Percentiles rank a stretch among this genome's conserved stretches.
Conservation (phyloP, 2,329 filamentous ascomycete genomes). For the Orbilia oligospora region DNA sequence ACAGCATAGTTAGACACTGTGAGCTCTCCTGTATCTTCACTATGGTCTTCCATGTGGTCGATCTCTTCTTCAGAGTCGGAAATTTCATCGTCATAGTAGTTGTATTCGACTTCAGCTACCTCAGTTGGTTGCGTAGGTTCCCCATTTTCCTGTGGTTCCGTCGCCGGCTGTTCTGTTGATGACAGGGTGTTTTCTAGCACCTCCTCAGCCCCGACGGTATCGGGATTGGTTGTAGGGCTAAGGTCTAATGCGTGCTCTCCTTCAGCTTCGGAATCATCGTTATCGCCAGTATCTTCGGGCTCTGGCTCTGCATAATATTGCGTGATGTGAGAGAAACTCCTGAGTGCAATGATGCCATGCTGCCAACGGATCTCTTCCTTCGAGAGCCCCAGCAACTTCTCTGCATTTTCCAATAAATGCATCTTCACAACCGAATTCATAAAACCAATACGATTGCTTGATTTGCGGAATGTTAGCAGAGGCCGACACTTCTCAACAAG, state of each 20-base stretch:
- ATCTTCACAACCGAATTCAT: slow-evolving; percentile 67
- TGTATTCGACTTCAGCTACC: slow-evolving; percentile 1
- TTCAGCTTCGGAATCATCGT: not conserved
- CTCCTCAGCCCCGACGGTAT: not conserved
- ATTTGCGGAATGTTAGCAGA: slow-evolving; percentile 64
- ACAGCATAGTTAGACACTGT: slow-evolving; percentile 67
- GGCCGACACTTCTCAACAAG: slow-evolving; percentile 68
- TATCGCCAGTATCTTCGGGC: slow-evolving; percentile 4
- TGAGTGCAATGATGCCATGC: slow-evolving; percentile 68
- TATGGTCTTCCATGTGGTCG: slow-evolving; percentile 23
- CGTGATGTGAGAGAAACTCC: slow-evolving; percentile 67
- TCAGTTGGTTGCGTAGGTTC: not conserved
- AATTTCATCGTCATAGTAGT: slow-evolving; percentile 61
- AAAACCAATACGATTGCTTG: slow-evolving; percentile 64
- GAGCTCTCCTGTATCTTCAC: slow-evolving; percentile 52
- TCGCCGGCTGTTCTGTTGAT: slow-evolving; percentile 20
- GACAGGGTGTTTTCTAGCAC: not conserved
- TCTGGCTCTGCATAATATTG: slow-evolving; percentile 64
- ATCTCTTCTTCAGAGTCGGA: slow-evolving; percentile 65
- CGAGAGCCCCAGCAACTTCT: slow-evolving; percentile 66
- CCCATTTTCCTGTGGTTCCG: not conserved
- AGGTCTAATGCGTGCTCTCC: not conserved
- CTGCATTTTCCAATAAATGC: slow-evolving; percentile 68
- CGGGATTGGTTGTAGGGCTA: not conserved
- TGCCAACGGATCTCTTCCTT: slow-evolving; percentile 68